Base-by-base conservation (phyloP, 768 basidiomycete genomes). In the Agrocybe pediades region DNA sequence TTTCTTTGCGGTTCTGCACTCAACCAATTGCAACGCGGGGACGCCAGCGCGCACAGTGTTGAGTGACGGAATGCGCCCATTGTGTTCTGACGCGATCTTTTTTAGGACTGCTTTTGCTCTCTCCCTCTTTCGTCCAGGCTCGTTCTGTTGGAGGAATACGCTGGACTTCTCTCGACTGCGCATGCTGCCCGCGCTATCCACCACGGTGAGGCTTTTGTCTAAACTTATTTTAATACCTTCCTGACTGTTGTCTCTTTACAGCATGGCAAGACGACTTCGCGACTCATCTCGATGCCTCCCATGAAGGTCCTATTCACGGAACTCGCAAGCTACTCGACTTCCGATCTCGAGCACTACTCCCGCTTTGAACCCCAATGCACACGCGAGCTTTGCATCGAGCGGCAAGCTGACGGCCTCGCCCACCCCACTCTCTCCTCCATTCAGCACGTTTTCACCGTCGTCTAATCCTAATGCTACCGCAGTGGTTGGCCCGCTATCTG, bases 251-350 rank as follows among this genome's bases (percentile, higher is more conserved):
- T 54, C 25, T 54, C 45, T 23, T 11, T 26, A 20, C 30, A 65
- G 75, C 74, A 16, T 77, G 75, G 75, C 65, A 58, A 11, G 69
- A 75, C 9, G 68, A 78, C 55, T 78, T 78, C 65, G 46, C 53
- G 15, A 39, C 51, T 2, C 30, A 52, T 20, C 46, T 60, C 11
- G 41, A 17, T 1, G 53, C 47, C n/a, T n/a, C n/a, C 5, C 45
- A 57, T 17, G 59, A 60, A 43, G 52, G 51, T 41, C 48, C 57
- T 26, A 70, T 74, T 30, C 48, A 61, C 20, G 67, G 67, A 9
- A 58, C 67, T 6, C 65, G 72, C 17, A 63, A 65, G 13, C 62
- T 77, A 39, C 52, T 74, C 24, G 66, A 74, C 51, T 61, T 67
- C 56, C 59, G 1, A 65, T 66, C 8, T 58, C 67, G 36, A 53